Evolutionary conservation across 208 protist species (phyloP), one percentile per base, ranked within the genome.

Genomic region (Zelonia costaricensis): DNA sequence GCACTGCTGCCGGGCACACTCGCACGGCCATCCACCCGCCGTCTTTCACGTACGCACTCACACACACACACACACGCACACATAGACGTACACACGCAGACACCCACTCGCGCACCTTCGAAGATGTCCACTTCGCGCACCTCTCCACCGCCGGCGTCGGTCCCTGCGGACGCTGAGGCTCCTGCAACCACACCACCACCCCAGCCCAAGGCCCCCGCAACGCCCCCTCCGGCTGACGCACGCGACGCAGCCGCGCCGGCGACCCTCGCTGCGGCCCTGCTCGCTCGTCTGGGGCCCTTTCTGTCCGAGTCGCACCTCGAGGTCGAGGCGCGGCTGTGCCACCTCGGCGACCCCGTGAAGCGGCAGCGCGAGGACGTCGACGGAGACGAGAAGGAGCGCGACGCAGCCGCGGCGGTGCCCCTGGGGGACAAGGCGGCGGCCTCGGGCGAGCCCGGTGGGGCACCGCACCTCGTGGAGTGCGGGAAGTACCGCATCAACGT

Each of bases 291-390:
- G 18, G 47, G 51, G 51, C 62, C 69, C 0, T 70, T 78, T 43
- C 49, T 62, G 18, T 62, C 28, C 2, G 59, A 69, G n/a, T 35
- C 56, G 9, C 49, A 75, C 31, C 23, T 91, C 22, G 88, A 94
- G 66, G 54, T 94, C 18, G 84, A 94, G 63, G 68, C 81, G 10
- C 84, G 88, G 3, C 62, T 94, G 12, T 91, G 86, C 49, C 56
- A 40, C 12, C 68, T 88, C 38, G 51, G 40, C 51, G 59, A 40
- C 12, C 52, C 54, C 1, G 25, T 30, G 15, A 56, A 62, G 13
- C 23, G 35, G 27, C 20, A 20, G 20, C 4, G 4, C 45, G 7
- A 2, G 20, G n/a, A 6, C 13, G 42, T 3, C 15, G 12, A n/a
- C 3, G 30, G 15, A 1, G 40, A 31, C 27, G 38, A 15, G 10